Base-by-base conservation (phyloP, 441 rosid species). In the Arabidopsis lyrata region DNA sequence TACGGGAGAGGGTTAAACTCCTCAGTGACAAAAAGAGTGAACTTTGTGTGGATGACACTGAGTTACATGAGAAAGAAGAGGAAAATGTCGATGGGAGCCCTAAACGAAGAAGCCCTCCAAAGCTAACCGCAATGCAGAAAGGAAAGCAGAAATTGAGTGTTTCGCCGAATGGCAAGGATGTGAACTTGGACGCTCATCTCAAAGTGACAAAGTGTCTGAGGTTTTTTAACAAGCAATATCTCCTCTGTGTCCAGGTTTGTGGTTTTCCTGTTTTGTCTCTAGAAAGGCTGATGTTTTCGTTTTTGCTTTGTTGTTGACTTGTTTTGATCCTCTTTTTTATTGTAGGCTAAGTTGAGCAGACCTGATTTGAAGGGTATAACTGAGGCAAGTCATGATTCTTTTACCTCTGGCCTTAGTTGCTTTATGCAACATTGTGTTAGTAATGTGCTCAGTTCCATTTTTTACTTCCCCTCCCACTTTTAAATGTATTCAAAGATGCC, bases 341-440 rank as follows among this genome's bases (percentile, higher is more conserved):
- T 9, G 24, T 36, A 77, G 77, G 73, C 50, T 42, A 41, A 77
- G 70, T 62, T 86, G 71, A 88, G 73, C 66, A 87, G 99, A 73
- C 93, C 99, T 44, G 98, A 95, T 75, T 68, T 90, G 76, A 95
- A 92, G 84, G 97, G 92, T 20, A 29, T 87, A 59, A 50, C 91
- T 15, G 81, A 84, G 94, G 99, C 77, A 88, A 71, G 90, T 82
- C 22, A 57, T 62, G 14, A n/a, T n/a, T 60, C 0, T 34, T 6
- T 20, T 6, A n/a, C 48, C 1, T 54, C 2, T 44, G 20, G 14
- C 60, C 8, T 15, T 41, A 3, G 34, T 36, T 74, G 34, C 15
- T 12, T 41, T 3, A 27, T 41, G 55, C 69, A 9, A 32, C 27
- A 10, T 32, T 72, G 38, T 70, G 52, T 67, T 24, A 8, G 35